Conservation (phyloP, 495 filamentous ascomycete species). For the Achaetomiella virescens region DNA sequence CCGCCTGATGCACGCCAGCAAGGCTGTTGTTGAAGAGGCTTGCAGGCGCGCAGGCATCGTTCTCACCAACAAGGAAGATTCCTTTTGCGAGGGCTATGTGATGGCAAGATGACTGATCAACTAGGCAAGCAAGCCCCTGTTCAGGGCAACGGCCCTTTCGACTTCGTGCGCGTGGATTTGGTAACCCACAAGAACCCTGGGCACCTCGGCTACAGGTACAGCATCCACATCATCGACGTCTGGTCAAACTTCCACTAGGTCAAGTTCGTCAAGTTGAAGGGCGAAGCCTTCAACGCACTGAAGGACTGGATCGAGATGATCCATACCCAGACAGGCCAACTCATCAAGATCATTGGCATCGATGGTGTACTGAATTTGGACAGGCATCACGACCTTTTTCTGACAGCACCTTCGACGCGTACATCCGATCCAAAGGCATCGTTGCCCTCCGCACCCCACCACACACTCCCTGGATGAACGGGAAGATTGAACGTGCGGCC, state of each 20-base stretch:
- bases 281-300: not conserved
- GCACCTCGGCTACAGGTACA: no score
- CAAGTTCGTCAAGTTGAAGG: no score
- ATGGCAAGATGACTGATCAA: not conserved
- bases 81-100: no score
- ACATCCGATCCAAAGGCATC: not conserved
- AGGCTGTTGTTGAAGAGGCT: not conserved
- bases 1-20: not conserved
- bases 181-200: no score
- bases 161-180: no score
- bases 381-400: not conserved
- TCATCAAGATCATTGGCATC: not conserved
- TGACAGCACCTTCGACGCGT: not conserved
- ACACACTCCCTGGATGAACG: not conserved
- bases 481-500: not conserved
- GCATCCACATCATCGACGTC: no score
- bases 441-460: not conserved
- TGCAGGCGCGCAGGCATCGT: not conserved
- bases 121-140: no score
- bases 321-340: not conserved
- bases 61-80: not conserved
- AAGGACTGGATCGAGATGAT: not conserved
- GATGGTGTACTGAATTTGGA: not conserved
- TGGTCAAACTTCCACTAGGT: no score
- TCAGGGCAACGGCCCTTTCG: no score